Evolutionary conservation across 2,329 filamentous ascomycete species (phyloP), one percentile per base, ranked within the genome.

Genomic region (Chalara sp.): DNA sequence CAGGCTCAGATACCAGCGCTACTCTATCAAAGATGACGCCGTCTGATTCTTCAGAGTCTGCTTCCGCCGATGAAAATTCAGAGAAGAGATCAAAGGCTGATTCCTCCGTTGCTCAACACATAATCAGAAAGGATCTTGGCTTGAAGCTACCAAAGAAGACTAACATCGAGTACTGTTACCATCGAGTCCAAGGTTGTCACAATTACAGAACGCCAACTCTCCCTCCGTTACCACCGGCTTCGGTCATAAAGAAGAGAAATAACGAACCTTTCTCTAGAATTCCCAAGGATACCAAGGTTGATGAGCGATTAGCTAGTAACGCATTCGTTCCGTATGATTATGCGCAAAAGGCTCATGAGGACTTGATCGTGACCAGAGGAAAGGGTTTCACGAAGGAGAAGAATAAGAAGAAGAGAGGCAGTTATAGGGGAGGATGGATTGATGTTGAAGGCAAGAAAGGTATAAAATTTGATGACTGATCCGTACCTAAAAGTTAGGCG

Each of bases 311-410:
- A 61, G 66, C 81, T 3, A 90, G 85, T 61, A 96, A 97, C 70
- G 81, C 80, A 11, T 97, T 92, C 67, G 76, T 89, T 8, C 76
- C 83, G 28, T 89, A 96, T 67, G 84, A 87, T 56, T 99, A 97
- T 71, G 92, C 91, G 29, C 86, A 93, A 61, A 83, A 83, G 60
- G 95, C 95, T 6, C 88, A 91, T 65, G 80, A 89, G 59, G 91
- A 96, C 66, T 73, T 99, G 56, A 88, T 90, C 46, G 80, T 96
- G 39, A 97, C 92, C 32, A 89, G 86, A 67, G 93, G 93, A 63
- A 97, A 96, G 74, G 90, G 89, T 4, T 99, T 99, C 72, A 97
- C 92, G 53, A 99, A 99, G 76, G 93, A 97, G 76, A 99, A 99
- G 83, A 99, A 99, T 73, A 99, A 99, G 78, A 93, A 90, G 79